These are phyloP conservation scores for Cynanchum wilfordii DNA, from an alignment of 257 asterid species.

Conservation along the genomic window DNA sequence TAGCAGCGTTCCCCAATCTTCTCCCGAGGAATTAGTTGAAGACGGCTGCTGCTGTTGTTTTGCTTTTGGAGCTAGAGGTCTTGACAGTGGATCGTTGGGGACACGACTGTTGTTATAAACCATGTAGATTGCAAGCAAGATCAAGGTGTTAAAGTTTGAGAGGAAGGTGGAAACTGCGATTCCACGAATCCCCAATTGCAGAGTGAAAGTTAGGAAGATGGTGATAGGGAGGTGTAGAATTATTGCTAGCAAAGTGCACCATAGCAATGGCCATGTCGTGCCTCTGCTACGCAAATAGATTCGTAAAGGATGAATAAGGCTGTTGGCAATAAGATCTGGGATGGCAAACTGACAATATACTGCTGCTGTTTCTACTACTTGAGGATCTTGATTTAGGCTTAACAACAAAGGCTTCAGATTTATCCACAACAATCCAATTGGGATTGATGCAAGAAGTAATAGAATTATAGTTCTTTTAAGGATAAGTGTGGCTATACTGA, in stretches of 20 bases:
- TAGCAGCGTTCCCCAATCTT: slow-evolving; percentile 68
- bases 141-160: slow-evolving; percentile 51
- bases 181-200: slow-evolving; percentile 62
- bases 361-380: slow-evolving; percentile 62
- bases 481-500: slow-evolving; percentile 40
- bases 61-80: slow-evolving; percentile 30
- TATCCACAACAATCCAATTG: slow-evolving; percentile 71
- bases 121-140: slow-evolving; percentile 51
- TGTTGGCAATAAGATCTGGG: slow-evolving; percentile 79
- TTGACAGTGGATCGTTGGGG: slow-evolving; percentile 25
- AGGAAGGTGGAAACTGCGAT: slow-evolving; percentile 61
- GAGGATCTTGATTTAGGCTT: slow-evolving; percentile 73
- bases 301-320: slow-evolving; percentile 80
- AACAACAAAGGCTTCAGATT: slow-evolving; percentile 73
- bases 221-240: slow-evolving; percentile 73
- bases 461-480: slow-evolving; percentile 62
- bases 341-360: slow-evolving; percentile 58
- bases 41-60: slow-evolving; percentile 28
- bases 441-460: slow-evolving; percentile 62
- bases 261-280: slow-evolving; percentile 79
- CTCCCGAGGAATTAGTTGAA: slow-evolving; percentile 35
- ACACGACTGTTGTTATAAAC: slow-evolving; percentile 20
- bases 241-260: slow-evolving; percentile 63
- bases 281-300: slow-evolving; percentile 82
- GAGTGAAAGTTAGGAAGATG: slow-evolving; percentile 63